These are phyloP conservation scores for Beta vulgaris DNA, from an alignment of 148 eudicot genomes.

Conservation along the genomic window DNA sequence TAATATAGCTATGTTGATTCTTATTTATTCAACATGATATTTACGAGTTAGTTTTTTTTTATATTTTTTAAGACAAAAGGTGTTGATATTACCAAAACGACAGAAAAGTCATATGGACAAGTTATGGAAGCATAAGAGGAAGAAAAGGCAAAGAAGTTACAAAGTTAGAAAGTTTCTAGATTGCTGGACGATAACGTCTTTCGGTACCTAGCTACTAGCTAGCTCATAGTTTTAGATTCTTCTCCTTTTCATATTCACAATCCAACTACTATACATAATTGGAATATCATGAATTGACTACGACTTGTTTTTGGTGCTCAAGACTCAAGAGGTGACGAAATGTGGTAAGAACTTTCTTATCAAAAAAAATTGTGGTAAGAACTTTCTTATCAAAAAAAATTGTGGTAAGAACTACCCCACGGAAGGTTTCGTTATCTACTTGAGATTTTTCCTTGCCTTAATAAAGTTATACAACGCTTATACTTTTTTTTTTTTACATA, in stretches of 20 bases:
- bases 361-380: too few relatives aligned
- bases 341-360: too few relatives aligned
- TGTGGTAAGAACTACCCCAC: too few relatives aligned
- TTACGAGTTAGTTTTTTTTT: background rate
- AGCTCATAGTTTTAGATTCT: background rate
- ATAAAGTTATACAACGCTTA: too few relatives aligned
- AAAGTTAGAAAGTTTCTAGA: conserved; percentile 27
- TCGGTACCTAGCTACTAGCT: background rate
- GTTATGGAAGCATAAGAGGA: background rate
- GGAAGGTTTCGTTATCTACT: too few relatives aligned
- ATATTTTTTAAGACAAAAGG: background rate
- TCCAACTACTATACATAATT: background rate
- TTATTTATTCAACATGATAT: background rate
- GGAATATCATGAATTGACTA: too few relatives aligned
- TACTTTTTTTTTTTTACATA: too few relatives aligned
- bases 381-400: too few relatives aligned
- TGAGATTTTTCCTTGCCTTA: too few relatives aligned
- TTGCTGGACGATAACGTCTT: conserved; percentile 26
- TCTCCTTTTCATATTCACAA: background rate
- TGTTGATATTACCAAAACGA: background rate
- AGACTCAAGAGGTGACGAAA: too few relatives aligned
- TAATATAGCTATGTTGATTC: background rate
- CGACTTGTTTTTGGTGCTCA: too few relatives aligned
- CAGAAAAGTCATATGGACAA: background rate
- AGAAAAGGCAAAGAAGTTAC: background rate